Conservation (phyloP, 345 rosid genomes). For the Citrus trifoliata region DNA sequence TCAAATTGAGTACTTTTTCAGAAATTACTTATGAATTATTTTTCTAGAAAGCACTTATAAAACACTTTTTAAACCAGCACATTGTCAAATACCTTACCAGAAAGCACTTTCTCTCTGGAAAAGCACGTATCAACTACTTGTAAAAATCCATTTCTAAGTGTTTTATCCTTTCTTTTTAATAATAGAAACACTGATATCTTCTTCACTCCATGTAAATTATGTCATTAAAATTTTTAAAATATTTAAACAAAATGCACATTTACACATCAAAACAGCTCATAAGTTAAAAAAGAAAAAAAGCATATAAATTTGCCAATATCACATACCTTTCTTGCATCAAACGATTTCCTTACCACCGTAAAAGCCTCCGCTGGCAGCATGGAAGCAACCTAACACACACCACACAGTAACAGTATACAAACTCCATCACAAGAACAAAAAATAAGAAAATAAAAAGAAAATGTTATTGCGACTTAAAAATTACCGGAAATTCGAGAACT, state of each 20-base stretch:
- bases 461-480: not conserved
- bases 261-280: not conserved
- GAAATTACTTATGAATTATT: not conserved
- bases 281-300: not conserved
- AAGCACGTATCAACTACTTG: not conserved
- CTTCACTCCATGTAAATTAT: not conserved
- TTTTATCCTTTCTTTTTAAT: too few relatives aligned
- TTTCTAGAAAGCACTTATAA: not conserved
- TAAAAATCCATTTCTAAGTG: not conserved
- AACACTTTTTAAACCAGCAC: not conserved
- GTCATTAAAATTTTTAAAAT: not conserved
- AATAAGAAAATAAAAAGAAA: not conserved
- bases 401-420: not conserved
- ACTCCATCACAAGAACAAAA: not conserved
- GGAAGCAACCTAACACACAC: conserved; percentile 64
- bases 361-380: conserved; percentile 85
- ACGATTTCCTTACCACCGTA: conserved; percentile 81
- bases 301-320: not conserved
- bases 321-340: conserved; percentile 89
- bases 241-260: too few relatives aligned
- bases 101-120: not conserved
- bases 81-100: not conserved
- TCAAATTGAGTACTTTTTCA: not conserved
- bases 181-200: too few relatives aligned
- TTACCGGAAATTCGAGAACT: conserved; percentile 80